phyloP scores from a whole-genome alignment of 2,329 filamentous ascomycete genomes.

The Laburnicola sp. region DNA sequence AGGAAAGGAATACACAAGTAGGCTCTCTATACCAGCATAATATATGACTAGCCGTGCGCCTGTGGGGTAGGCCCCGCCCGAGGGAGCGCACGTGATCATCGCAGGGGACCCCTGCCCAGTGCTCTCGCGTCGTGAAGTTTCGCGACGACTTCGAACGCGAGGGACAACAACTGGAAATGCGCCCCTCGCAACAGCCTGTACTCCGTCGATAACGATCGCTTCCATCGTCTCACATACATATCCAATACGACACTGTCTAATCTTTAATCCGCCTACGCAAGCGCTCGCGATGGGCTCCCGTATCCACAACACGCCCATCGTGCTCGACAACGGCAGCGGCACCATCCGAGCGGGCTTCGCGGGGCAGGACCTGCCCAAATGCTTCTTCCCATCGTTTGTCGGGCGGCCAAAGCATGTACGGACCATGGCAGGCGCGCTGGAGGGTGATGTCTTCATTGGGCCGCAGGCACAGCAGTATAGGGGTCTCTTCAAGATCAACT shows the following conservation, averaged over 20 bases:
- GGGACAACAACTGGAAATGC: conserved; percentile 17
- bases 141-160: conserved; percentile 22
- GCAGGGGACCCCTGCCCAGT: conserved; percentile 28
- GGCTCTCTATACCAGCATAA: no score
- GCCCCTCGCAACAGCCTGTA: conserved; percentile 21
- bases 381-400: conserved; percentile 96
- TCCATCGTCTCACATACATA: background rate
- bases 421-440: conserved; percentile 92
- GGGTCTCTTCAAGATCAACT: conserved; percentile 91
- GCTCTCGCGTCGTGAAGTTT: conserved; percentile 37
- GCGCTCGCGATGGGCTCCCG: conserved; percentile 61
- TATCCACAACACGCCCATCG: conserved; percentile 96
- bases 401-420: conserved; percentile 93
- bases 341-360: conserved; percentile 97
- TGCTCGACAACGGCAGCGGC: conserved; percentile 97
- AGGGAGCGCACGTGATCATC: conserved; percentile 31
- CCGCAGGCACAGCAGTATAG: conserved; percentile 87
- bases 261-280: background rate
- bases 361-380: conserved; percentile 92
- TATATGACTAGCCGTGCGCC: no score
- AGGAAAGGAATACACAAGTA: no score
- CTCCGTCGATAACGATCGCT: conserved; percentile 3
- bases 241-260: background rate
- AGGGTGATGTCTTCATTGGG: conserved; percentile 97
- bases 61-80: background rate